phyloP scores from a whole-genome alignment of 768 basidiomycete genomes.

The Phlebiopsis flavidoalba region DNA sequence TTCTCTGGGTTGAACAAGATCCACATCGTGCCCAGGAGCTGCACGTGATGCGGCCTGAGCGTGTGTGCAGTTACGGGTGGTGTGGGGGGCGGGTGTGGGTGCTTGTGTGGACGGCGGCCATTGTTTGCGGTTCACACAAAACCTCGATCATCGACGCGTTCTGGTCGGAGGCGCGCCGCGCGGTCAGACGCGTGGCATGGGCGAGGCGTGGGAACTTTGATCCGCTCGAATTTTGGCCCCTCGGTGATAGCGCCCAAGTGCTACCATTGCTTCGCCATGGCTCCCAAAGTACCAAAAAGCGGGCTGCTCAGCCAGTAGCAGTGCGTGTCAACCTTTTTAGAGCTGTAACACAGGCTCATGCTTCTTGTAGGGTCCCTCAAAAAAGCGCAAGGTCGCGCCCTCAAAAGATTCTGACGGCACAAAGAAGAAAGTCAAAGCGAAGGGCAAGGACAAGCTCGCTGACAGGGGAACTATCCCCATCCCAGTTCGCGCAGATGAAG shows the following conservation, averaged over 20 bases:
- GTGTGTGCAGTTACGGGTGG: conserved; percentile 60
- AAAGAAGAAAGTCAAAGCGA: conserved; percentile 32
- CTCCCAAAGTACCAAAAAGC: conserved; percentile 20
- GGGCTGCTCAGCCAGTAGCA: conserved; percentile 26
- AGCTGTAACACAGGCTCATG: neutral
- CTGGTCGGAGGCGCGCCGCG: neutral
- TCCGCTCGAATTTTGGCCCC: conserved; percentile 13
- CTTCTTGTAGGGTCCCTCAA: conserved; percentile 36
- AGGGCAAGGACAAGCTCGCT: conserved; percentile 54
- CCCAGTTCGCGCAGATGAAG: conserved; percentile 40
- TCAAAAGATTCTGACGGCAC: conserved; percentile 15
- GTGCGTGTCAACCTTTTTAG: conserved; percentile 17
- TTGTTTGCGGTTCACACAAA: neutral
- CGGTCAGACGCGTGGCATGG: conserved; percentile 3
- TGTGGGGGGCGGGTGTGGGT: conserved; percentile 28
- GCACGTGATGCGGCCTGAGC: conserved; percentile 74
- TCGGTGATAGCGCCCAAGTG: neutral
- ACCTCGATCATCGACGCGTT: conserved; percentile 2
- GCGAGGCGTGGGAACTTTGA: conserved; percentile 8
- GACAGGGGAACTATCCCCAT: conserved; percentile 61
- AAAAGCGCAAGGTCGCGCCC: conserved; percentile 55
- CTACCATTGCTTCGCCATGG: conserved; percentile 16
- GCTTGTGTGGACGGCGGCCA: neutral
- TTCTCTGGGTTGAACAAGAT: conserved; percentile 46
- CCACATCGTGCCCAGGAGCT: conserved; percentile 57